phyloP scores from a whole-genome alignment of 805 yeast genomes.

The Barnettozyma pratensis region DNA sequence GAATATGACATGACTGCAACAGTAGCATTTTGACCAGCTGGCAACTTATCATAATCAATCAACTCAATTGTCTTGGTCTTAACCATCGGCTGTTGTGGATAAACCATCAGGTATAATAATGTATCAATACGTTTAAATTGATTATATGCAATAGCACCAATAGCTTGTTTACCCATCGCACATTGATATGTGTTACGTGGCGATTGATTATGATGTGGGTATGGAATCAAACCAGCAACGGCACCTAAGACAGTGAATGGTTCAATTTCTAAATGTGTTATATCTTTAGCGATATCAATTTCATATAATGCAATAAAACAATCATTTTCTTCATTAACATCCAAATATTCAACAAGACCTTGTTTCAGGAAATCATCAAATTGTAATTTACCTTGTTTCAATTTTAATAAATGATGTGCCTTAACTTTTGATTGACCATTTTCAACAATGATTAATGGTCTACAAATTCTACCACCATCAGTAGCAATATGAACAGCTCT shows the following conservation, averaged over 20 bases:
- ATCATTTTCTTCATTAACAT: slow-evolving; percentile 96
- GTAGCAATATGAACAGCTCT: slow-evolving; percentile 95
- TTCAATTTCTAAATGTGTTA: slow-evolving; percentile 92
- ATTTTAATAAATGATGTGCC: slow-evolving; percentile 58
- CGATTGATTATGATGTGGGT: slow-evolving; percentile 89
- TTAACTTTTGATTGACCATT: slow-evolving; percentile 65
- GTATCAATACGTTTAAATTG: slow-evolving; percentile 96
- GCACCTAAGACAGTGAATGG: slow-evolving; percentile 92
- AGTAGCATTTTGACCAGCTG: slow-evolving; percentile 98
- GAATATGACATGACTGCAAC: slow-evolving; percentile 99
- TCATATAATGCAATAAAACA: slow-evolving; percentile 90
- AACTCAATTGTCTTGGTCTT: slow-evolving; percentile 95
- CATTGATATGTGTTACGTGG: slow-evolving; percentile 92
- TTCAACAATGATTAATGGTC: slow-evolving; percentile 88
- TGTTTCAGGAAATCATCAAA: slow-evolving; percentile 84
- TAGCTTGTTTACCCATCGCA: slow-evolving; percentile 99
- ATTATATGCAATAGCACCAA: slow-evolving; percentile 97
- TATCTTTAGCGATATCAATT: slow-evolving; percentile 44
- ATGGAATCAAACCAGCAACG: slow-evolving; percentile 88
- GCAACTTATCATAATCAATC: slow-evolving; percentile 91
- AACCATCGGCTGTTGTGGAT: slow-evolving; percentile 99
- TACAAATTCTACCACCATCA: slow-evolving; percentile 97
- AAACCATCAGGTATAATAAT: slow-evolving; percentile 89
- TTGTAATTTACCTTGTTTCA: slow-evolving; percentile 67
- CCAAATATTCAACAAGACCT: slow-evolving; percentile 92